Base-by-base conservation (phyloP, 2,329 filamentous ascomycete species). In the Dactylonectria macrodidyma region DNA sequence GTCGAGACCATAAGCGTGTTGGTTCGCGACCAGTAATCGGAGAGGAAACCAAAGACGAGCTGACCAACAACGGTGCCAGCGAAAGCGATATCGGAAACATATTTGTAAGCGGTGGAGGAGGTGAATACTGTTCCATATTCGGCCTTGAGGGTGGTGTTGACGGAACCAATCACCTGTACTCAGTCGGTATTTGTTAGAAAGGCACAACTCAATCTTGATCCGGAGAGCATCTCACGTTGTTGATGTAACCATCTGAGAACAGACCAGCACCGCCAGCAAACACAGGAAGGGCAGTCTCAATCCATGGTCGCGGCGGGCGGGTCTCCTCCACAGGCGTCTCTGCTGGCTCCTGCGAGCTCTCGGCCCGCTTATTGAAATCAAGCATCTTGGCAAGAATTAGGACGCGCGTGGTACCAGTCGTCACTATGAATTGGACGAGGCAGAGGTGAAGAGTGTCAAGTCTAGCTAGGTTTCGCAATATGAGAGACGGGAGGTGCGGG, bases 161-260 rank as follows among this genome's bases (percentile, higher is more conserved):
- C 95, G 3, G 92, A 93, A 6, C 95, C 94, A 74, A 97, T 97
- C 71, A 97, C 92, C 92, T 92, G 19, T 19, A 19, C 19, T 19
- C 19, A 19, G 19, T 19, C 19, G 19, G 19, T 19, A 19, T 19
- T 19, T 19, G 19, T 19, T 19, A 19, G 19, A 19, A 19, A 19
- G 19, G 19, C 19, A 19, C 19, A 19, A 19, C 19, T 19, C 19
- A 19, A 19, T 19, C 19, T 19, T 19, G 19, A 19, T 19, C 19
- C 19, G 19, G 19, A 19, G 19, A 19, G 19, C 19, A 44, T 62
- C 79, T 69, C 82, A 94, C 93, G 76, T 93, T 94, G 82, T 97
- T 97, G 78, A 97, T 89, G 80, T 97, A 97, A 16, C 95, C 95
- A 80, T 97, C 95, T 26, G 92, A 95, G 81, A 97, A 97, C 2